A percentile compares a stretch with the other conserved stretches of the same genome.
phyloP scores from a whole-genome alignment of 345 rosid genomes.

The Acer yangbiense region DNA sequence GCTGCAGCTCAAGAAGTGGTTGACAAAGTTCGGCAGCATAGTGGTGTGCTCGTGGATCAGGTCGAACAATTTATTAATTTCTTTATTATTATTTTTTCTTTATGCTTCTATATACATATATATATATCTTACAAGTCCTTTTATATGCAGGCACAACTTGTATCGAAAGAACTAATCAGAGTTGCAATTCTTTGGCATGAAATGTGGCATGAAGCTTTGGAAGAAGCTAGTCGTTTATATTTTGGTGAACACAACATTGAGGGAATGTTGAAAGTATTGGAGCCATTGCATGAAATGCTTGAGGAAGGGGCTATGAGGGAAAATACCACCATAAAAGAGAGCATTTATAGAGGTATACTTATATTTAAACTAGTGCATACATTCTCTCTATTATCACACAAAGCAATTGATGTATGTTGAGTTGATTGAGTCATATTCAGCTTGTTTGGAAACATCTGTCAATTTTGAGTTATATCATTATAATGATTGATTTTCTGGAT shows the following conservation, averaged over 20 bases:
- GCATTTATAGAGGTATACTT: too few relatives aligned
- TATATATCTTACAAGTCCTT: slow-evolving; percentile 21
- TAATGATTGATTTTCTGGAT: too few relatives aligned
- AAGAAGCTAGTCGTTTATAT: slow-evolving; percentile 98
- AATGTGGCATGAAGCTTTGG: slow-evolving; percentile 94
- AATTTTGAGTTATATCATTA: too few relatives aligned
- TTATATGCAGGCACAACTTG: slow-evolving; percentile 82
- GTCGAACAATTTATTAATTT: slow-evolving; percentile 36
- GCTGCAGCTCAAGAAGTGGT: slow-evolving; percentile 99
- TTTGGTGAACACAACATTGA: slow-evolving; percentile 98
- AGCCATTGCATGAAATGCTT: slow-evolving; percentile 72
- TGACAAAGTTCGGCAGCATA: slow-evolving; percentile 93
- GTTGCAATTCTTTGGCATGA: slow-evolving; percentile 99
- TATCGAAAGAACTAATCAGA: slow-evolving; percentile 87
- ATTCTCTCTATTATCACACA: too few relatives aligned
- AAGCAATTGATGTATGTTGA: too few relatives aligned
- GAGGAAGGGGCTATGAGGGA: too few relatives aligned
- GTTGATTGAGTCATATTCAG: too few relatives aligned
- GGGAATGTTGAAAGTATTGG: slow-evolving; percentile 93
- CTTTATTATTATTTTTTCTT: not conserved
- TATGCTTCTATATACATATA: not conserved
- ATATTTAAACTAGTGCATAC: too few relatives aligned
- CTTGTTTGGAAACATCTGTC: too few relatives aligned
- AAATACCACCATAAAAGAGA: too few relatives aligned
- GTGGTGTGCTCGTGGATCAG: slow-evolving; percentile 95